phyloP scores from a whole-genome alignment of 768 basidiomycete species.

The Jaapia argillacea region DNA sequence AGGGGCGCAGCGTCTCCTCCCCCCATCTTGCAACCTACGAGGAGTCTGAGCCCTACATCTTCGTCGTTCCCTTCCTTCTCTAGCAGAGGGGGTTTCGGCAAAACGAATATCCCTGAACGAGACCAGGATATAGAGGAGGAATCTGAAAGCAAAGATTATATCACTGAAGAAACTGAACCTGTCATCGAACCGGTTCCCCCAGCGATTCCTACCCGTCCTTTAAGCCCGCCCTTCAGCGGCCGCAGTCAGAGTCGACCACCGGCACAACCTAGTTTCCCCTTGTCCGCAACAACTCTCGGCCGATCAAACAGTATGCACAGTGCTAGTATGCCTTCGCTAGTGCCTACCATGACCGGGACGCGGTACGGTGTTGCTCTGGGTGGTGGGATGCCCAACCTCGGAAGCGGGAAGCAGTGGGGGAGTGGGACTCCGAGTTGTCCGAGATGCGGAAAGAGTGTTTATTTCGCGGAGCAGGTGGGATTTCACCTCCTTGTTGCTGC shows the following conservation, averaged over 20 bases:
- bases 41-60: background rate
- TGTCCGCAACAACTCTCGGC: background rate
- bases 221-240: background rate
- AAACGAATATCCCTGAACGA: too few relatives aligned
- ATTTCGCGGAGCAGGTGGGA: slow-evolving; percentile 74
- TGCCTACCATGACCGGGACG: slow-evolving; percentile 47
- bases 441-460: slow-evolving; percentile 65
- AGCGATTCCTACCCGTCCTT: background rate
- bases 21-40: background rate
- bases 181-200: background rate
- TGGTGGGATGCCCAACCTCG: slow-evolving; percentile 18
- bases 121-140: background rate
- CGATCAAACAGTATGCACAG: background rate
- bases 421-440: slow-evolving; percentile 53
- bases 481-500: background rate
- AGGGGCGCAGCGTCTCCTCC: background rate
- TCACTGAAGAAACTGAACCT: background rate
- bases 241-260: background rate
- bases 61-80: background rate
- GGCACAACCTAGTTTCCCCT: background rate
- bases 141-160: background rate
- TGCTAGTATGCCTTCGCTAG: slow-evolving; percentile 18
- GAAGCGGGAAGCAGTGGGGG: slow-evolving; percentile 34
- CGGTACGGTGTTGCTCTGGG: slow-evolving; percentile 52
- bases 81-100: background rate